Evolutionary conservation across 2,329 filamentous ascomycete species (phyloP), one percentile per base, ranked within the genome.

Genomic region (Aaosphaeria pasadenensis): DNA sequence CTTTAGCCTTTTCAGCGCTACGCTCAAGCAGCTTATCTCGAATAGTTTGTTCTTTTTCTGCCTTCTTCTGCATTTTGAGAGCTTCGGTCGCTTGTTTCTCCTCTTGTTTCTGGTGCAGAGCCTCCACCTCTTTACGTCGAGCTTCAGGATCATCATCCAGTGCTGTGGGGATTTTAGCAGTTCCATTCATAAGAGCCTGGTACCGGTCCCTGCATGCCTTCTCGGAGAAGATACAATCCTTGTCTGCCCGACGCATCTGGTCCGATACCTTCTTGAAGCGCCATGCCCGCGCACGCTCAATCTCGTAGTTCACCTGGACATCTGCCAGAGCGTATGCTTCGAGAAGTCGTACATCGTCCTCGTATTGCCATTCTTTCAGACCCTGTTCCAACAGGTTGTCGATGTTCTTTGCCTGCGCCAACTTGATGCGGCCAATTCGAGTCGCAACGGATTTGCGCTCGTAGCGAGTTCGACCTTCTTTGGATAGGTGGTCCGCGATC

Each of bases 341-440:
- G 7, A 71, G 48, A 13, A 79, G 70, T n/a, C 66, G 59, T 17
- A 72, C 64, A 50, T 79, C 77, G 59, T 81, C 77, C 13, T 71
- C 71, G 9, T 70, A 63, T 44, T 75, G 69, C 78, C 77, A 81
- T 55, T 77, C 75, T 43, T 69, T 75, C 50, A 75, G 60, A 36
- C 76, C 72, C 43, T 75, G 71, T 41, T 75, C 68, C 0, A 81
- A 64, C 28, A 71, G 62, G 40, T 71, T 67, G 48, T 79, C 75
- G n/a, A 74, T 66, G 24, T 67, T 66, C 35, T 69, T 61, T 32
- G 71, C 69, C 40, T 77, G 63, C 1, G 68, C 70, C 35, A 70
- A 64, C 46, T 72, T 71, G 43, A 79, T 68, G 24, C 77, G 74
- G 39, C 63, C 57, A 60, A 74, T 77, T 36, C 77, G 75, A 32